Evolutionary conservation across 805 yeast species (phyloP), one percentile per base, ranked within the genome.

Genomic region (Saccharomycopsis olivae): DNA sequence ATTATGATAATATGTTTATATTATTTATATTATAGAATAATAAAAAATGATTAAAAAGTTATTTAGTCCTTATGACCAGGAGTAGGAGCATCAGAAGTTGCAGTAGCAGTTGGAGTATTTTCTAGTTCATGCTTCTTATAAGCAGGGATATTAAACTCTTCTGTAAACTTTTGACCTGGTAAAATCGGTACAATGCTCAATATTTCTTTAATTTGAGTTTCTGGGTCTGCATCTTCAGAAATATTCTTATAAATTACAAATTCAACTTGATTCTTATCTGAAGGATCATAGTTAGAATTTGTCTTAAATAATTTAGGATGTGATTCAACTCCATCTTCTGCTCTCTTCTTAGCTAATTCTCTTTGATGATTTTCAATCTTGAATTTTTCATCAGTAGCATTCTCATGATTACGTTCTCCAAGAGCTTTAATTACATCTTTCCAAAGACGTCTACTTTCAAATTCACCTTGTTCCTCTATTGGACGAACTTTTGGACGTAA

Each of bases 301-400:
- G 59, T 66, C 53, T 68, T 73, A 61, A 89, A 89, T 33, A 86
- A 60, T 53, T 77, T 76, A 17, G 96, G 96, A 49, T 73, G 75
- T 58, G 83, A 87, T 49, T 78, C 87, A 1, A 71, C 78, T 11
- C 89, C 94, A 36, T 78, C 81, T 49, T 81, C 95, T 15, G 63
- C 60, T 50, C 97, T 71, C 51, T 75, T 69, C 56, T 77, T 80
- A 13, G 95, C 86, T 31, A 66, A 60, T 15, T 61, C 61, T 56
- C 98, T 73, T 62, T 92, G 98, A n/a, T 68, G 68, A 46, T 85
- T 82, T 61, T 92, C 98, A 40, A 92, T 85, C 50, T 74, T 72
- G 54, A 66, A 81, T 60, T 92, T 92, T 55, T 87, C 95, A 23
- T 77, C 81, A 0, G 98, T 92, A 1, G 97, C 97, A 3, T 66